Base-by-base conservation (phyloP, 225 moss, liverwort and hornwort genomes). In the Sphagnum contortum region DNA sequence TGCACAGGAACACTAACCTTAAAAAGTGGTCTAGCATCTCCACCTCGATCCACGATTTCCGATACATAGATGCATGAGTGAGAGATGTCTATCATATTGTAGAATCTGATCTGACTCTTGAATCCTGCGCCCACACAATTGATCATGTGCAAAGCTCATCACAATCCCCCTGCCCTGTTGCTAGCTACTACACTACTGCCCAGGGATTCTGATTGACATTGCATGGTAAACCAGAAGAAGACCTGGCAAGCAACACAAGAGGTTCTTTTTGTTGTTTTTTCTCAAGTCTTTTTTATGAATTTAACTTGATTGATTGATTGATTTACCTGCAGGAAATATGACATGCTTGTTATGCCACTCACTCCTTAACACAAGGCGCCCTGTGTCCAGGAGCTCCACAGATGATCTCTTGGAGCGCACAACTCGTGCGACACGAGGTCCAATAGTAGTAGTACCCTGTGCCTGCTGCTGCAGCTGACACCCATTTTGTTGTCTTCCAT, bases 251-350 rank as follows among this genome's bases (percentile, higher is more conserved):
- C 29, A 29, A 29, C 29, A 29, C 29, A 29, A 29, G 29, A 29
- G 29, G 29, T 29, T 29, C 29, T 29, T 29, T 29, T 0, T 29
- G 29, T 29, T 29, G 29, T 29, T 29, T 29, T 29, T 29, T 29
- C 29, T 29, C 29, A 29, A 29, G 29, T 29, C 0, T 29, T 29
- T 29, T 29, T 29, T 29, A 29, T 29, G 29, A 29, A 29, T 29
- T 29, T 29, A 29, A 29, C 29, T 29, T 29, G 29, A 29, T 29
- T 29, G 29, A 29, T 29, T 29, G 29, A 29, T 29, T 29, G 29
- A 29, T 29, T 59, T 83, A 95, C 92, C 92, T 84, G 84, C 82
- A 61, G 88, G 86, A 66, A 86, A 92, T n/a, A 95, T 95, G 61
- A 73, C 79, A 49, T 77, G 70, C 57, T 66, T 85, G 60, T 81